Conservation (phyloP, 2,329 filamentous ascomycete species). For the Talaromyces sp. region DNA sequence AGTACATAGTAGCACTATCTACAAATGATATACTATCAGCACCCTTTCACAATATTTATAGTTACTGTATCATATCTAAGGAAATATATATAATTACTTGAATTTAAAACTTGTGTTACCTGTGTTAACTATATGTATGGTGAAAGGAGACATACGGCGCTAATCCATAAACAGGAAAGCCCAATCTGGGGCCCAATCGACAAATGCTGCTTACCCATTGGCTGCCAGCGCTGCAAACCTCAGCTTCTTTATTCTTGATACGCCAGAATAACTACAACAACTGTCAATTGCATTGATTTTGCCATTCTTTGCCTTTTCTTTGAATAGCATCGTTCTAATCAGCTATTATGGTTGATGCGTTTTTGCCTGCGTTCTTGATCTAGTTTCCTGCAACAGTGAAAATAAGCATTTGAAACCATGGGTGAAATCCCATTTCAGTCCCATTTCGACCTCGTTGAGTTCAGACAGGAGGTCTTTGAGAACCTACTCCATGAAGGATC, state of each 20-base stretch:
- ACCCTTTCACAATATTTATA: too few species aligned
- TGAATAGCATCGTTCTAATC: not conserved
- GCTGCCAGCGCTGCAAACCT: not conserved
- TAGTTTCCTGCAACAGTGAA: not conserved
- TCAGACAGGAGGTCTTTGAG: constrained; percentile 21
- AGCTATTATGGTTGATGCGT: not conserved
- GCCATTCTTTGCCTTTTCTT: not conserved
- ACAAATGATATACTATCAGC: too few species aligned
- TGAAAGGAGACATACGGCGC: not conserved
- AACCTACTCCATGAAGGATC: constrained; percentile 22
- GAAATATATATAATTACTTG: too few species aligned
- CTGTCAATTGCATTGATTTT: not conserved
- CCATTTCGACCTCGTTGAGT: constrained; percentile 24
- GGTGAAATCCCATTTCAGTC: constrained; percentile 20
- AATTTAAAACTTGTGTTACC: too few species aligned
- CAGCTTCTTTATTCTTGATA: not conserved
- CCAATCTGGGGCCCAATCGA: not conserved
- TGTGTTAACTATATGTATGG: too few species aligned
- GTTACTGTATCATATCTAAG: too few species aligned
- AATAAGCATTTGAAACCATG: constrained; percentile 18
- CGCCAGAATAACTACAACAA: not conserved
- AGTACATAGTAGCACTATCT: too few species aligned
- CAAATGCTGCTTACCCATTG: not conserved
- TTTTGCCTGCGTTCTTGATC: not conserved
- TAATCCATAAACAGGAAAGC: not conserved